phyloP scores from a whole-genome alignment of 225 moss, liverwort and hornwort species.

The Antitrichia curtipendula region DNA sequence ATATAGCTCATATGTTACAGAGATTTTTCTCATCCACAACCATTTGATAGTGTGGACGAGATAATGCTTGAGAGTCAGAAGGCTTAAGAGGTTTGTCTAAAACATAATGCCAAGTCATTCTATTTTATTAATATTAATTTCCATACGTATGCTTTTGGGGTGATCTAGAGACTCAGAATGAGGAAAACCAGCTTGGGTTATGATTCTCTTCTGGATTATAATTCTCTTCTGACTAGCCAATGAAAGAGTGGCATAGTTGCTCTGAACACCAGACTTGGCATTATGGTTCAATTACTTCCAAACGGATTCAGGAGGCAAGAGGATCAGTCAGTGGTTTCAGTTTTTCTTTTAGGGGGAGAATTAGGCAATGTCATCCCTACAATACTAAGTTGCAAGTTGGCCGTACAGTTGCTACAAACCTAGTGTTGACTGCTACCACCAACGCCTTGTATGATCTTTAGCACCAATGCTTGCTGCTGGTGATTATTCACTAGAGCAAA shows the following conservation, averaged over 20 bases:
- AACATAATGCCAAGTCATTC: neutral
- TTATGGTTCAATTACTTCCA: neutral
- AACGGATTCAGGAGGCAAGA: neutral
- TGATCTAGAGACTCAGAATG: neutral
- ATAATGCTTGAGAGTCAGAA: neutral
- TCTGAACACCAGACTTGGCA: neutral
- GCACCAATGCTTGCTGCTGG: neutral
- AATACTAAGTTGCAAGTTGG: neutral
- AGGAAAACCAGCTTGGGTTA: neutral
- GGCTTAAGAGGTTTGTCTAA: neutral
- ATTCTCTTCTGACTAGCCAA: too few species aligned
- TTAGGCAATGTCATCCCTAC: neutral
- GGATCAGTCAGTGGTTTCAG: neutral
- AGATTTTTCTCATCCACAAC: neutral
- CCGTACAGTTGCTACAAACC: neutral
- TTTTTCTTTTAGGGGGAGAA: too few species aligned
- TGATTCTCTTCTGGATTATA: neutral
- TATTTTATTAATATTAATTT: neutral
- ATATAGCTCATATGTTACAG: constrained; percentile 10
- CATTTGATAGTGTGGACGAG: neutral
- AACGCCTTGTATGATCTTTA: too few species aligned
- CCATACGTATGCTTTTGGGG: neutral
- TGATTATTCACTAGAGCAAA: neutral
- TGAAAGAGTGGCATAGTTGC: neutral
- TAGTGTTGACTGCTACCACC: neutral